These are phyloP conservation scores for Hemerocallis citrina DNA, from an alignment of 106 monocot genomes.

Conservation along the genomic window DNA sequence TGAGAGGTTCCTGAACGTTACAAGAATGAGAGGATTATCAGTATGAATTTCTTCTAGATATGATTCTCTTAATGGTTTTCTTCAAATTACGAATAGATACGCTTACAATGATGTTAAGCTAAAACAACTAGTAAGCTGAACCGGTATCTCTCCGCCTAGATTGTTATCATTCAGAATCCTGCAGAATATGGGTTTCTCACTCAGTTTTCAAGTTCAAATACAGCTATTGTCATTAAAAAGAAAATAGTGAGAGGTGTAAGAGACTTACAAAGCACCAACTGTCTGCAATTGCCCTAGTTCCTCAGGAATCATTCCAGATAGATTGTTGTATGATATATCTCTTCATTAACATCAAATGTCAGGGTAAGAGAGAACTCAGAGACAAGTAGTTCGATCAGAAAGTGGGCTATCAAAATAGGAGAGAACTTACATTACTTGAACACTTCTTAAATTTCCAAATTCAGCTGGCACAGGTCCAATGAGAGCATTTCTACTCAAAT, in stretches of 20 bases:
- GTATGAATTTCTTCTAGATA: neutral
- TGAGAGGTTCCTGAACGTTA: slow-evolving; percentile 82
- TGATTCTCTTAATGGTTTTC: too few species aligned
- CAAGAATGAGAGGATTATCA: neutral
- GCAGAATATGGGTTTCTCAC: neutral
- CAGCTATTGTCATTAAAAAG: too few species aligned
- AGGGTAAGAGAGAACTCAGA: too few species aligned
- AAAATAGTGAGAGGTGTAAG: too few species aligned
- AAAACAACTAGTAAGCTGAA: slow-evolving; percentile 79
- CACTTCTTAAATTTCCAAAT: slow-evolving; percentile 92
- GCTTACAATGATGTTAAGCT: slow-evolving; percentile 76
- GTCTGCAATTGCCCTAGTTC: slow-evolving; percentile 88
- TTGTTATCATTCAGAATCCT: slow-evolving; percentile 91
- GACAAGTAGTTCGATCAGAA: neutral
- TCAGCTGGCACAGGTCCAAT: slow-evolving; percentile 58
- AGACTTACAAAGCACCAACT: slow-evolving; percentile 63
- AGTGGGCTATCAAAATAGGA: neutral
- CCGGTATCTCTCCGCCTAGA: slow-evolving; percentile 71
- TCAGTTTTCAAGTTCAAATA: too few species aligned
- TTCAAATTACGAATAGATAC: neutral
- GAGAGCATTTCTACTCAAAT: slow-evolving; percentile 73
- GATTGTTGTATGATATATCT: slow-evolving; percentile 74
- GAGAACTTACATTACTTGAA: slow-evolving; percentile 74
- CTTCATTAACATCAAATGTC: too few species aligned
- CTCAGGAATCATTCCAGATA: slow-evolving; percentile 82